Conservation (phyloP, 2,329 filamentous ascomycete genomes). For the Arthrobotrys sinensis region DNA sequence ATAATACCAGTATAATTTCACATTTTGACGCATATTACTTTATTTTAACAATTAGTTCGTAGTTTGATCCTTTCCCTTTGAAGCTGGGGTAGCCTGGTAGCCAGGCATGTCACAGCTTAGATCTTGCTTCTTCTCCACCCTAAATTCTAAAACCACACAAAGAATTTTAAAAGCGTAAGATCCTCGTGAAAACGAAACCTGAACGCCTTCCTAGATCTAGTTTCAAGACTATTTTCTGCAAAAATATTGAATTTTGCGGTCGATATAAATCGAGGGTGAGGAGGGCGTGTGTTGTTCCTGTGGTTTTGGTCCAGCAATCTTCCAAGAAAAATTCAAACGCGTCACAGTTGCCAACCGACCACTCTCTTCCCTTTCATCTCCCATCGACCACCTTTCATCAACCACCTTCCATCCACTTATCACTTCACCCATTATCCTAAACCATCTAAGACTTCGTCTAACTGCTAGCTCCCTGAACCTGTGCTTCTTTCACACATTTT, state of each 20-base stretch:
- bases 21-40: too few species aligned
- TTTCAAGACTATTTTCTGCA: background rate
- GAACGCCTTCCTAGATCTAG: too few species aligned
- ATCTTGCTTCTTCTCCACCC: background rate
- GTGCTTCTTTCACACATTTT: conserved; percentile 35
- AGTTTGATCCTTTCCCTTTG: too few species aligned
- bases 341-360: conserved; percentile 43
- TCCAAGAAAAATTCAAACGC: conserved; percentile 56
- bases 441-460: background rate
- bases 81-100: too few species aligned
- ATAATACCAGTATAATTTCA: too few species aligned
- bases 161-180: background rate
- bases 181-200: background rate
- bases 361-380: conserved; percentile 39
- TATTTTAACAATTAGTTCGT: too few species aligned
- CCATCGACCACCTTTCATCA: conserved; percentile 27
- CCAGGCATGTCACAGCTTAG: too few species aligned
- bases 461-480: conserved; percentile 8
- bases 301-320: conserved; percentile 40
- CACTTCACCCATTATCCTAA: background rate
- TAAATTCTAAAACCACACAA: background rate
- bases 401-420: conserved; percentile 17
- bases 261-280: background rate
- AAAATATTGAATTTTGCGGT: background rate
- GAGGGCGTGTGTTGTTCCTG: conserved; percentile 51